Base-by-base conservation (phyloP, 371 early-diverging fungal genomes). In the Mucor velutinosus region DNA sequence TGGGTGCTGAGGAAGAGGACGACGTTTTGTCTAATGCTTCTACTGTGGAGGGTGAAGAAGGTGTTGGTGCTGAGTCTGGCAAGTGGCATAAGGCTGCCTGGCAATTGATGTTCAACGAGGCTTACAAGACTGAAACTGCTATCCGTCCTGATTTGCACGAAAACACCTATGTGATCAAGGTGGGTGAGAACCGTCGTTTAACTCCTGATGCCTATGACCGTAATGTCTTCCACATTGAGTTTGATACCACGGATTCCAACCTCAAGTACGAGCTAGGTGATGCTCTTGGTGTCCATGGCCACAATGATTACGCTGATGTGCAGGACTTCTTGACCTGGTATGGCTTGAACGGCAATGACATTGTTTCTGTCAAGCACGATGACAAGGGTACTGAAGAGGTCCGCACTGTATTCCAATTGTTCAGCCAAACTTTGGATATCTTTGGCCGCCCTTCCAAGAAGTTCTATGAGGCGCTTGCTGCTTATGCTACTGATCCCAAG, bases 221-320 rank as follows among this genome's bases (percentile, higher is more conserved):
- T 70, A 94, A 96, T 73, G 93, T 97, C 14, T 95, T 97, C 91
- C 97, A 97, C 79, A 84, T 97, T 55, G 97, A 97, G 79, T 92
- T 97, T 67, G 97, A 96, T 68, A 94, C 91, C 32, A 82, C 84
- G 43, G 83, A 83, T 55, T 88, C 93, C 10, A 91, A 86, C 43
- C 80, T 97, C 69, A 90, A 87, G 67, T 97, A 97, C 76, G 92
- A 91, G 56, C 86, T 96, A 39, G 96, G 97, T 57, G 97, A 96
- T 75, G 96, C 96, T 32, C 85, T 97, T 32, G 97, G 95, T 76
- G 95, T 97, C 4, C 92, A 92, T 69, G 95, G 95, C 57, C 90
- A 92, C 77, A 97, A 97, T 82, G 90, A 96, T 73, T 73, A 82
- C 5, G 72, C 76, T 11, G 89, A 92, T 47, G 95, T 95, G 7